Base-by-base conservation (phyloP, 148 eudicot genomes). In the Vaccinium macrocarpon region DNA sequence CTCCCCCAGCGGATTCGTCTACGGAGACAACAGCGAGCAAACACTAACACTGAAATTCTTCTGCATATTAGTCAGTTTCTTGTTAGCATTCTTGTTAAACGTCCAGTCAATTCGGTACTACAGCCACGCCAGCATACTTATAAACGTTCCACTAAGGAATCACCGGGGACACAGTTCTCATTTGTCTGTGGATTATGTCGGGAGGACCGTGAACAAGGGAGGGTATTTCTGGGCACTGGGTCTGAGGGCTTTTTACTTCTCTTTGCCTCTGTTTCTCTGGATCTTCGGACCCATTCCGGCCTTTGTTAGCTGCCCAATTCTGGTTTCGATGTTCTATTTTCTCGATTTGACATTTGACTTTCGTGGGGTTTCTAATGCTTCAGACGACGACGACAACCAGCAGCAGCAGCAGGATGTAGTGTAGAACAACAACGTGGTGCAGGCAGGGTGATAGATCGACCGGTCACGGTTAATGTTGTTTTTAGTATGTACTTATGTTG, bases 161-260 rank as follows among this genome's bases (percentile, higher is more conserved):
- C 78, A 75, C 0, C 2, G 7, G 71, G 71, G 29, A 1, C 29
- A 23, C 35, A 46, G 71, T 57, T 46, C 13, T 29, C 55, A 81
- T 8, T 81, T 90, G 84, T 88, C 88, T 0, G 84, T 76, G 1
- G 93, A 94, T 27, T 95, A 93, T 56, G 97, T 96, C 7, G 87
- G 84, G 19, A 85, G 87, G 74, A 89, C 88, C 6, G 90, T 96
- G 85, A 93, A 93, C 84, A 79, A 88, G 38, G 99, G 97, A 29
- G 92, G 96, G 70, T 95, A 91, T 87, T 96, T 96, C 64, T 95
- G 99, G 98, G 93, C 99, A 9, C 74, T 96, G 48, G 99, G 99
- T 0, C 78, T 95, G 75, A 88, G 98, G 5, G 94, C 97, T 1
- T 95, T 92, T 76, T 96, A 96, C 87, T 93, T 95, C 75, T 95